Evolutionary conservation across 2,329 filamentous ascomycete species (phyloP).

Genomic region (Chalaropsis ovoidea): DNA sequence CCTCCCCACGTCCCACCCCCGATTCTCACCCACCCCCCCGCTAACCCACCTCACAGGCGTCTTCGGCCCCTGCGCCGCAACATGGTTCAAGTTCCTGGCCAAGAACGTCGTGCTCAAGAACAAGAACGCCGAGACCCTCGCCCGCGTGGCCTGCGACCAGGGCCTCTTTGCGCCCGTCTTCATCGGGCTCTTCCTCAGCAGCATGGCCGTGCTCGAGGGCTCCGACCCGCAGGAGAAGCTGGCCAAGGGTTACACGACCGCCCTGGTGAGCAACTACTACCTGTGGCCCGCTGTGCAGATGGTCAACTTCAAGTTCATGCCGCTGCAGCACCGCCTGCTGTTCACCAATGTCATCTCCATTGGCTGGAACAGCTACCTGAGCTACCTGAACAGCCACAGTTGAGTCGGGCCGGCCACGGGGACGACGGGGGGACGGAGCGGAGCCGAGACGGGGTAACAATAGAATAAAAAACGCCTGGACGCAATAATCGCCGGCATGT

Average conservation of each 20-base stretch:
- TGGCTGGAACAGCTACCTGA: slow-evolving; percentile 57
- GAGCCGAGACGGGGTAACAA: not conserved
- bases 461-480: not conserved
- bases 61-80: slow-evolving; percentile 80
- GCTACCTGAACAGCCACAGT: slow-evolving; percentile 47
- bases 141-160: slow-evolving; percentile 74
- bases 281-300: slow-evolving; percentile 80
- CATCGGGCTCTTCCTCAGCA: slow-evolving; percentile 68
- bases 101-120: slow-evolving; percentile 54
- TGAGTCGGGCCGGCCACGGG: slow-evolving; percentile 17
- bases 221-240: slow-evolving; percentile 53
- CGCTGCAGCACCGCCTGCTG: slow-evolving; percentile 70
- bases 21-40: slow-evolving; percentile 20
- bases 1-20: too few relatives aligned
- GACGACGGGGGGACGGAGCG: not conserved
- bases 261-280: slow-evolving; percentile 74
- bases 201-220: slow-evolving; percentile 77
- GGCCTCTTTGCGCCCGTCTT: slow-evolving; percentile 73
- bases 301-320: slow-evolving; percentile 79
- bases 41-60: slow-evolving; percentile 42
- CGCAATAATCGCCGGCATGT: not conserved
- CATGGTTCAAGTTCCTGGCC: slow-evolving; percentile 75
- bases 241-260: slow-evolving; percentile 56
- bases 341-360: slow-evolving; percentile 74
- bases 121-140: slow-evolving; percentile 59